These are phyloP conservation scores for Sugiyamaella smithiae DNA, from an alignment of 805 yeast species.

Conservation along the genomic window DNA sequence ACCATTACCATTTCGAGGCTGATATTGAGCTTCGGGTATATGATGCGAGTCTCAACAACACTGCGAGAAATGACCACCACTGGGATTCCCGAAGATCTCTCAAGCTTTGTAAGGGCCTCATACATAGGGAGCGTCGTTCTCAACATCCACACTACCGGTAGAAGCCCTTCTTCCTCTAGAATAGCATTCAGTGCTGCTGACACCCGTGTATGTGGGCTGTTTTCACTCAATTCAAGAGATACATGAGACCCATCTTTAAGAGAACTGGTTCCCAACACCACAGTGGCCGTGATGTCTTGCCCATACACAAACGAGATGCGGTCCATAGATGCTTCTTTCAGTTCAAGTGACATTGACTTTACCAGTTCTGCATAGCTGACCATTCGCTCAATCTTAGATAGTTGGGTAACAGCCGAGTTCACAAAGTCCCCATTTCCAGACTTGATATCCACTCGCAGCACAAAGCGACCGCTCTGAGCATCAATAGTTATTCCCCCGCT, in stretches of 20 bases:
- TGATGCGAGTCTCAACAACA: conserved; percentile 18
- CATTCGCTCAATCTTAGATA: conserved; percentile 31
- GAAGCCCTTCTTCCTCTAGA: conserved; percentile 28
- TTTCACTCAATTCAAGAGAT: conserved; percentile 21
- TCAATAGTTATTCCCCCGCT: conserved; percentile 26
- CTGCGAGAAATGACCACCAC: conserved; percentile 28
- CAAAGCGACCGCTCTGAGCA: conserved; percentile 25
- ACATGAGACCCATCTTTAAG: conserved; percentile 2
- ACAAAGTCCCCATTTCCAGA: conserved; percentile 12
- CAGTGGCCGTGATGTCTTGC: conserved; percentile 14
- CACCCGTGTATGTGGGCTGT: conserved; percentile 31
- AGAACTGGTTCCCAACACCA: not conserved
- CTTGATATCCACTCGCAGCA: conserved; percentile 8
- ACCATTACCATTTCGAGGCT: conserved; percentile 19
- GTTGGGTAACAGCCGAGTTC: conserved; percentile 14
- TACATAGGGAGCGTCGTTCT: conserved; percentile 31
- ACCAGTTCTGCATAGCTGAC: conserved; percentile 31
- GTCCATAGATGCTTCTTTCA: conserved; percentile 31
- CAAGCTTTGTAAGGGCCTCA: conserved; percentile 20
- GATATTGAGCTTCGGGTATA: conserved; percentile 9
- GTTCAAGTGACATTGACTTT: conserved; percentile 27
- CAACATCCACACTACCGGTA: conserved; percentile 28
- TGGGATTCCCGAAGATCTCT: not conserved
- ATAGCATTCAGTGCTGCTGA: conserved; percentile 28
- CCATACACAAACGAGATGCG: conserved; percentile 31